These are phyloP conservation scores for Taxillus chinensis DNA, from an alignment of 164 flowering plant species.

Conservation along the genomic window DNA sequence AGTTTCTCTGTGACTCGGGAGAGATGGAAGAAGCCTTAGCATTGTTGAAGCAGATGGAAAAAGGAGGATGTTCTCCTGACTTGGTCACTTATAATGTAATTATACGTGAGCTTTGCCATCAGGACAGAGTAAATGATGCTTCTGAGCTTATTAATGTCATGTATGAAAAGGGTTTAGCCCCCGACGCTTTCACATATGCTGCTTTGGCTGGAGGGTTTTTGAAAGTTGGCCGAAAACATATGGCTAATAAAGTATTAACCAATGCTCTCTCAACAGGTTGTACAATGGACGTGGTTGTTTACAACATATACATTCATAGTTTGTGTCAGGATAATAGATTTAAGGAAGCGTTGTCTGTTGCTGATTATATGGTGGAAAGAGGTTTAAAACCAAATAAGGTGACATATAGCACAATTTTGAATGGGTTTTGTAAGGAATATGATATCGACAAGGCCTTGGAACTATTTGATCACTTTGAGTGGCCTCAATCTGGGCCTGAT, in stretches of 20 bases:
- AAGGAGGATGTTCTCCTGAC: slow-evolving; percentile 35
- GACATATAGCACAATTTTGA: slow-evolving; percentile 39
- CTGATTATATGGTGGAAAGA: slow-evolving; percentile 22
- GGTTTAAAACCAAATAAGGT: slow-evolving; percentile 33
- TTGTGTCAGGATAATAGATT: slow-evolving; percentile 23
- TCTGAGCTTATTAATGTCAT: slow-evolving; percentile 21
- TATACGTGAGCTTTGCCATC: slow-evolving; percentile 30
- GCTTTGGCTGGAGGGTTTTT: slow-evolving; percentile 42
- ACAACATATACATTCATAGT: slow-evolving; percentile 31
- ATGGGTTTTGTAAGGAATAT: slow-evolving; percentile 35
- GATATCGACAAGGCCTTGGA: slow-evolving; percentile 24
- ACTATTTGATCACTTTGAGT: slow-evolving; percentile 26
- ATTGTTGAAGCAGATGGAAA: slow-evolving; percentile 28
- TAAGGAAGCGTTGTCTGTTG: slow-evolving; percentile 23
- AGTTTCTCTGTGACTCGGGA: slow-evolving; percentile 30
- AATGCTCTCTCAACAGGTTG: slow-evolving; percentile 18
- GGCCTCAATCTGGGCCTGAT: slow-evolving; percentile 30
- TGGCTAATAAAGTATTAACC: slow-evolving; percentile 15
- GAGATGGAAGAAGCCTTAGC: slow-evolving; percentile 18
- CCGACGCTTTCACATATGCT: slow-evolving; percentile 31
- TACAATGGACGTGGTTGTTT: slow-evolving; percentile 23
- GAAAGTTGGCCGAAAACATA: slow-evolving; percentile 20
- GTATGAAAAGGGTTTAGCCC: slow-evolving; percentile 28
- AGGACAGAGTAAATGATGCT: slow-evolving; percentile 19
- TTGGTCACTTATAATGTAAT: slow-evolving; percentile 34